Conservation (phyloP, 768 basidiomycete genomes). For the Leccinum arenicola region DNA sequence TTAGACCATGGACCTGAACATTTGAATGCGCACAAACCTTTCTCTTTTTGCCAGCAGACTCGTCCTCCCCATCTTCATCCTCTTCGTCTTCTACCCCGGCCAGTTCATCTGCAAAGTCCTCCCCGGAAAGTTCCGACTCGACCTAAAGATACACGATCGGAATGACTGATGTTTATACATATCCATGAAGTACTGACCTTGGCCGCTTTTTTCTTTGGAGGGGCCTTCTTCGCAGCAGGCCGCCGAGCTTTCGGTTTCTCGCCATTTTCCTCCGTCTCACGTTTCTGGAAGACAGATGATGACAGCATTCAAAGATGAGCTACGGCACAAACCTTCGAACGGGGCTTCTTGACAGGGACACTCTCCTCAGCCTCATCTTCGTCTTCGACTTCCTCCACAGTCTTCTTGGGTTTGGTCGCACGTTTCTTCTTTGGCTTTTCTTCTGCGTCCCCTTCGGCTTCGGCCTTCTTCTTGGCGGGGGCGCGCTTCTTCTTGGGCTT, state of each 20-base stretch:
- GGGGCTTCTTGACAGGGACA: slow-evolving; percentile 34
- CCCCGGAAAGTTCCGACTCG: slow-evolving; percentile 42
- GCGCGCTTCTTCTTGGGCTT: slow-evolving; percentile 53
- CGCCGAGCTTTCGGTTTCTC: slow-evolving; percentile 51
- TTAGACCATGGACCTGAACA: slow-evolving; percentile 4
- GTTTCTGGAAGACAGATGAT: slow-evolving; percentile 28
- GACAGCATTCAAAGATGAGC: slow-evolving; percentile 4
- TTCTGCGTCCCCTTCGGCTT: slow-evolving; percentile 34
- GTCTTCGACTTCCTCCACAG: slow-evolving; percentile 33
- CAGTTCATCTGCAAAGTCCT: slow-evolving; percentile 46
- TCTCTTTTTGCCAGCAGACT: slow-evolving; percentile 56
- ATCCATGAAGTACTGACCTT: slow-evolving; percentile 30
- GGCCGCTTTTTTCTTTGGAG: slow-evolving; percentile 42
- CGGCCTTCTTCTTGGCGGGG: slow-evolving; percentile 35
- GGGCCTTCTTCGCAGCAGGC: slow-evolving; percentile 44
- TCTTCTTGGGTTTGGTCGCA: slow-evolving; percentile 31
- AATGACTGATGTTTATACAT: not conserved
- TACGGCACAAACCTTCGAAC: slow-evolving; percentile 33
- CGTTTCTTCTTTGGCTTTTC: slow-evolving; percentile 37
- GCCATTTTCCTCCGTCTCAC: slow-evolving; percentile 30
- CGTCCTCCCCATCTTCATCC: slow-evolving; percentile 39
- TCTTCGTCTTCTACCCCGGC: slow-evolving; percentile 48
- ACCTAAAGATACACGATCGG: slow-evolving; percentile 12
- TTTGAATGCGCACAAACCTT: slow-evolving; percentile 45
- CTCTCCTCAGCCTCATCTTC: slow-evolving; percentile 35